Base-by-base conservation (phyloP, 2,329 filamentous ascomycete genomes). In the Botryotinia convoluta region DNA sequence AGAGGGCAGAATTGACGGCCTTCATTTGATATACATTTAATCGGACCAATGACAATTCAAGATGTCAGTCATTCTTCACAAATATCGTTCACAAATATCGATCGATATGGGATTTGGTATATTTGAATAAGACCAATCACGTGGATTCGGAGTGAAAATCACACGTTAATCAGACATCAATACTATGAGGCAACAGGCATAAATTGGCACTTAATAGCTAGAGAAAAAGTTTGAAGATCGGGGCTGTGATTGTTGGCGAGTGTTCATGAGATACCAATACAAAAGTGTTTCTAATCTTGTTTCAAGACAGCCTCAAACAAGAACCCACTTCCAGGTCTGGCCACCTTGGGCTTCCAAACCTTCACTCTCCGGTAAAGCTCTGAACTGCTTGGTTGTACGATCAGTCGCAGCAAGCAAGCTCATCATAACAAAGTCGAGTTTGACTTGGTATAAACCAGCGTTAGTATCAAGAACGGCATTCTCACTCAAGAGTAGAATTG, bases 381-480 rank as follows among this genome's bases (percentile, higher is more conserved):
- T 76, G 81, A 82, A 85, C 62, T 84, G 80, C 42, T 72, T 75
- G 73, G 83, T 81, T 1, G 82, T 84, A 26, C 84, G 77, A 76
- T 86, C 83, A 37, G 78, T 75, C 0, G 81, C 79, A 1, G 79
- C 78, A 71, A 82, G 78, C 12, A 79, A 74, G 22, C 75, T 74
- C 81, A 85, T 82, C 83, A 86, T 84, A 48, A 81, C 78, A 69
- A 84, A 78, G 76, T 86, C 84, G 48, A 84, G 74, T 1, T 76
- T 76, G 29, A 80, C 78, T 74, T 77, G 78, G 8, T 77, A 74
- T 0, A 83, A 79, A 29, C 32, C 29, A 4, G 73, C 73, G 1
- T 79, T 79, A 1, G 74, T 79, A 14, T 82, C 80, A 5, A 83
- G 82, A 26, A 86, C 77, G 0, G 84, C 77, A 69, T 82, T 81